Evolutionary conservation across 2,329 filamentous ascomycete species (phyloP), one percentile per base, ranked within the genome.

Genomic region (Ceratocystis cubensis): DNA sequence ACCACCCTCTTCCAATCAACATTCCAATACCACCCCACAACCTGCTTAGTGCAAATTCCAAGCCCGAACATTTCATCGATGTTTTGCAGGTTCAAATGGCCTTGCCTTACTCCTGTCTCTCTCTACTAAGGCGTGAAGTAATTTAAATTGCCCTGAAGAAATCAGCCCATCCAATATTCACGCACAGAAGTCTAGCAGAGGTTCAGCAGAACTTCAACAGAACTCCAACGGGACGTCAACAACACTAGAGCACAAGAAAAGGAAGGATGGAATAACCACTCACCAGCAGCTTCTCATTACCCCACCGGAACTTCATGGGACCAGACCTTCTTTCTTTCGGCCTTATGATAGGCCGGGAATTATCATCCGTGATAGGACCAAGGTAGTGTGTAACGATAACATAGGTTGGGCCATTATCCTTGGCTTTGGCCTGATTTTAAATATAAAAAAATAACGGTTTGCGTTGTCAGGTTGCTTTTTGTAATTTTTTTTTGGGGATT

Each of bases 321-420:
- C 30, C 13, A 53, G 28, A 5, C 25, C 28, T 53, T n/a, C 22
- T n/a, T 20, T 30, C 56, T 37, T 59, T 10, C 22, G 20, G 7
- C 3, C 28, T 37, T n/a, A 6, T 59, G 28, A 59, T 59, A 59
- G 56, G 56, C 56, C 33, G 22, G 15, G 7, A 37, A n/a, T 22
- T 22, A 20, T 59, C 15, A 6, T 20, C 56, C 28, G 28, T 20
- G 28, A 59, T 37, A n/a, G 30, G n/a, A 25, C 33, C 1, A 59
- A 59, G 15, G n/a, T n/a, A n/a, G 56, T 37, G 56, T 59, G 56
- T 59, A 59, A 59, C 56, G 33, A 59, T 13, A 25, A 53, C 48
- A 53, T 41, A 41, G 13, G 10, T 41, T 41, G 37, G 13, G 37
- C 37, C 13, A 41, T 41, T 41, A 15, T 41, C 37, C 37, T 41